Conservation (phyloP, 1,284 basidiomycete species). For the Mycena citricolor region DNA sequence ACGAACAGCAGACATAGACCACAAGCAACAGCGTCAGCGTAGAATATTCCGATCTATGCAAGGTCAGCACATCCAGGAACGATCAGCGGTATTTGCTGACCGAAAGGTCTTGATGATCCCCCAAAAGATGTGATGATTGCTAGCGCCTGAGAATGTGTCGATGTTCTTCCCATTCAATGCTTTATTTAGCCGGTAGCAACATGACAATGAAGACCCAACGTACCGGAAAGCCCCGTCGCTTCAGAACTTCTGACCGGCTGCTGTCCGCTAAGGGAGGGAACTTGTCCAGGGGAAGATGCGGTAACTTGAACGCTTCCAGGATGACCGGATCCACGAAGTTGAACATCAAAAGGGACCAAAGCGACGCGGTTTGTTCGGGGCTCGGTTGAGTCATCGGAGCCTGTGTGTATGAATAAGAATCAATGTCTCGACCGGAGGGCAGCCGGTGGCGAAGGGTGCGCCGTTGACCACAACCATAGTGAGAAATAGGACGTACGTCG, state of each 20-base stretch:
- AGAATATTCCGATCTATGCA: constrained; percentile 25
- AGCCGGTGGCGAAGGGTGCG: background rate
- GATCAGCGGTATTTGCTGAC: too few species aligned
- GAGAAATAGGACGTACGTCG: constrained; percentile 26
- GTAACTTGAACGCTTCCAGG: constrained; percentile 30
- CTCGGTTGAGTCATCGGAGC: constrained; percentile 38
- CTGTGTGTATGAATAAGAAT: constrained; percentile 21
- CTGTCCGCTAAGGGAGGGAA: constrained; percentile 52
- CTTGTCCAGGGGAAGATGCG: constrained; percentile 33
- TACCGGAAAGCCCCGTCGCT: constrained; percentile 27
- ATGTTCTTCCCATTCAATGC: constrained; percentile 23
- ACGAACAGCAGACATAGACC: constrained; percentile 27
- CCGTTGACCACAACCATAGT: background rate
- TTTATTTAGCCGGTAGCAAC: background rate
- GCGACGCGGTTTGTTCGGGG: constrained; percentile 55
- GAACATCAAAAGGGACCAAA: constrained; percentile 46
- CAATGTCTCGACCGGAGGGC: background rate
- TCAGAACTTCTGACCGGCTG: constrained; percentile 34
- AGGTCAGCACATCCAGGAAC: too few species aligned
- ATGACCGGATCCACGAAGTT: constrained; percentile 49
- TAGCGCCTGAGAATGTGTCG: constrained; percentile 30
- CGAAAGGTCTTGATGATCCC: constrained; percentile 27
- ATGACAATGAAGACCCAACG: constrained; percentile 1
- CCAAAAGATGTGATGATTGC: constrained; percentile 29
- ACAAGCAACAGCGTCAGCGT: constrained; percentile 24